Evolutionary conservation across 257 asterid genomes (phyloP), one percentile per base, ranked within the genome.

Genomic region (Mentha longifolia): DNA sequence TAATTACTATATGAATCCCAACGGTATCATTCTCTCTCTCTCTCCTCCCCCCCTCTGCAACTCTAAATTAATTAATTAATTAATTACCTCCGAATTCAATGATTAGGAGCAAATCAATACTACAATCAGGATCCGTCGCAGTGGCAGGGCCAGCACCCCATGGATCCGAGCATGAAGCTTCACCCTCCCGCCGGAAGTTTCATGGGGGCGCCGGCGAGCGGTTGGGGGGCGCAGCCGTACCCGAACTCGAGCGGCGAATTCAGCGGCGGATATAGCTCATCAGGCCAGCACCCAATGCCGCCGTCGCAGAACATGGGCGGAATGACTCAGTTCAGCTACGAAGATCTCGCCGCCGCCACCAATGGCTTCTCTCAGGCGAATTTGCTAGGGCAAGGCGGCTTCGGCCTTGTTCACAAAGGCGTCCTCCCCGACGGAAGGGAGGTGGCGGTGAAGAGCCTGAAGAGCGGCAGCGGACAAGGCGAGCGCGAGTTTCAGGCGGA

Each of bases 401-500:
- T 93, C 30, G 98, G 98, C 2, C 85, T 73, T 42, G 98, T 91
- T 3, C 92, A 93, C 70, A 93, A 87, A 77, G 98, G 98, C 12
- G 62, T 93, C 22, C 67, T 93, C 19, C 63, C 77, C 7, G 82
- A 85, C 54, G 83, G 87, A 3, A 82, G 70, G 43, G 88, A 74
- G 68, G 96, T 93, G 22, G 98, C 98, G 0, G 88, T 89, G 20
- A 93, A 91, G 92, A 86, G 97, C 63, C 87, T 91, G 45, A 91
- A 93, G 82, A 31, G 82, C 3, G 98, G 97, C 12, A 91, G 98
- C 46, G 98, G 98, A 5, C 98, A 93, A 65, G 97, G 98, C 2
- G 98, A 93, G 65, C 73, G 98, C 7, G 98, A 93, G 60, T 93
- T 93, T 70, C 97, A 89, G 70, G 98, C 97, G 12, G 98, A 93